phyloP scores from a whole-genome alignment of 768 basidiomycete species.

The Termitomyces sp. region DNA sequence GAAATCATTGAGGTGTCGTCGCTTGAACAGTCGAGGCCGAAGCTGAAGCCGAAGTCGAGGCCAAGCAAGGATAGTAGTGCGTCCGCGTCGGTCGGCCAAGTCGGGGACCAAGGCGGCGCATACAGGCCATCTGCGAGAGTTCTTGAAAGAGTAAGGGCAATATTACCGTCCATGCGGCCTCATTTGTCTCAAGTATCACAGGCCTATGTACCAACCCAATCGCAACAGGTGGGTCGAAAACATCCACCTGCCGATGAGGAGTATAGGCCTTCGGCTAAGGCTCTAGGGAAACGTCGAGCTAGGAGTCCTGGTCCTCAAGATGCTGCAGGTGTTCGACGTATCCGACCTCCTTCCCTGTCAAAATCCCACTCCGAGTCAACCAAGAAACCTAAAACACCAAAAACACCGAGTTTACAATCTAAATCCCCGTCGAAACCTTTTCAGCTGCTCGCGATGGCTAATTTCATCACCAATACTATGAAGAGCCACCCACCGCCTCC shows the following conservation, averaged over 20 bases:
- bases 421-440: not conserved
- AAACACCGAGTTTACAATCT: no score
- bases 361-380: not conserved
- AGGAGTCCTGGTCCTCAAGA: slow-evolving; percentile 1
- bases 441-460: not conserved
- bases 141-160: not conserved
- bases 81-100: not conserved
- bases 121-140: no score
- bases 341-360: not conserved
- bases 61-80: not conserved
- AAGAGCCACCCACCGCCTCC: not conserved
- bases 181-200: not conserved
- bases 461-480: not conserved
- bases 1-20: not conserved
- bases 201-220: not conserved
- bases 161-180: not conserved
- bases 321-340: not conserved
- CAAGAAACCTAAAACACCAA: not conserved
- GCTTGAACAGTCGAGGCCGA: not conserved
- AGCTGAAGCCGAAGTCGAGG: not conserved
- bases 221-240: not conserved
- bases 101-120: no score
- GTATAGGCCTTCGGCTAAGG: slow-evolving; percentile 26
- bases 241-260: not conserved
- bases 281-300: slow-evolving; percentile 28